A percentile compares a stretch with the other conserved stretches of the same genome.
These are phyloP conservation scores for Pleurotus salmoneostramineus DNA, from an alignment of 768 basidiomycete species.

Conservation along the genomic window DNA sequence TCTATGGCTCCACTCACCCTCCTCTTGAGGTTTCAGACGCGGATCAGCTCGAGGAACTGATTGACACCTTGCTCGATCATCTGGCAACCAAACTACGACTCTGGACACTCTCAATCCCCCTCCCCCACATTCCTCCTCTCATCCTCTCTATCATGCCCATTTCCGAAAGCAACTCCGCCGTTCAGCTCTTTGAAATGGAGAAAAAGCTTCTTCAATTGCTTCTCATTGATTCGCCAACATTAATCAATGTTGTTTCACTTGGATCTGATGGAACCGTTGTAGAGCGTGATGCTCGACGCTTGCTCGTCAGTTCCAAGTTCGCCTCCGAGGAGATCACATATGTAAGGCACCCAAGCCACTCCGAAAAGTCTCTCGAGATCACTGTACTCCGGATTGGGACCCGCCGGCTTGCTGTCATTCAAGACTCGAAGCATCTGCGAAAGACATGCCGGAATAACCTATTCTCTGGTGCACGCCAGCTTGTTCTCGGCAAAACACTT, in stretches of 20 bases:
- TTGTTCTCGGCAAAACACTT: constrained; percentile 18
- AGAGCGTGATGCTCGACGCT: constrained; percentile 22
- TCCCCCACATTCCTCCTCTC: constrained; percentile 25
- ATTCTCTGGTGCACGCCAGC: constrained; percentile 24
- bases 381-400: constrained; percentile 10
- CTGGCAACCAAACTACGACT: constrained; percentile 21
- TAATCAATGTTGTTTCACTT: constrained; percentile 25
- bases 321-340: not conserved
- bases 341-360: constrained; percentile 2
- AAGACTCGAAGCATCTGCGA: constrained; percentile 24
- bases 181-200: constrained; percentile 10
- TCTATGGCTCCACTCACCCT: not conserved
- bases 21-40: not conserved
- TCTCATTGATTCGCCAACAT: constrained; percentile 1
- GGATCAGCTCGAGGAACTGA: not conserved
- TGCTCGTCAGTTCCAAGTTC: not conserved
- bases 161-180: constrained; percentile 13
- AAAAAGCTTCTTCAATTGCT: constrained; percentile 21
- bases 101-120: constrained; percentile 24
- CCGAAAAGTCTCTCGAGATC: not conserved
- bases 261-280: constrained; percentile 31
- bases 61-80: too few species aligned
- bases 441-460: constrained; percentile 33
- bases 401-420: constrained; percentile 15
- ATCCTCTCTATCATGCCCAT: constrained; percentile 26